Percentiles rank a stretch among this genome's conserved stretches.
Conservation (phyloP, 116 monocot species). For the Papilionanthe hybrid region DNA sequence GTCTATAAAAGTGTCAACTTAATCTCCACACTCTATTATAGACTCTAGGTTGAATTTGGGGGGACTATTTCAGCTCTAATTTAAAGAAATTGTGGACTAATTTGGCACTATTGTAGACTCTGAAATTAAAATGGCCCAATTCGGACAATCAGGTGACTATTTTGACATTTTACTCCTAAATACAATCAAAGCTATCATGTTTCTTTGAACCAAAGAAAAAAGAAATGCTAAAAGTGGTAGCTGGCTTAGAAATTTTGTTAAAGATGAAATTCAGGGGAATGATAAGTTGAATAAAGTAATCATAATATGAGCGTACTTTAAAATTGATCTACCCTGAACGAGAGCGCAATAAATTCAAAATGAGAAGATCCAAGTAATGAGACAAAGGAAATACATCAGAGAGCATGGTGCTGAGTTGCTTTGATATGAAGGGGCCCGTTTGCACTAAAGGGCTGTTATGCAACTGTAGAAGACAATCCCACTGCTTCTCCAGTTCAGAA, state of each 20-base stretch:
- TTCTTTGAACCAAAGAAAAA: too few species aligned
- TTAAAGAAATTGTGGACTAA: too few species aligned
- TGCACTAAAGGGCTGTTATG: conserved; percentile 39
- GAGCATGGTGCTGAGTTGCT: conserved; percentile 62
- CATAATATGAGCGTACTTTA: not conserved
- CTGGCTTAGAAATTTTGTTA: not conserved
- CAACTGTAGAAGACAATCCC: conserved; percentile 70
- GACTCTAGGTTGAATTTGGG: too few species aligned
- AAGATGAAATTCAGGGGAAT: not conserved
- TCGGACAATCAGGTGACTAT: too few species aligned
- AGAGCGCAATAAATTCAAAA: not conserved
- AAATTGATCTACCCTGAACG: too few species aligned
- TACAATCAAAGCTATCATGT: too few species aligned
- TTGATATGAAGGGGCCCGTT: conserved; percentile 53
- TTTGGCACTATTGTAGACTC: too few species aligned
- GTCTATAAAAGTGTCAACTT: too few species aligned
- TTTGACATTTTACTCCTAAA: too few species aligned
- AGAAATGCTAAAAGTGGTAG: not conserved
- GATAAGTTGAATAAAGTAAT: not conserved
- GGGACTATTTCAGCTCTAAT: too few species aligned
- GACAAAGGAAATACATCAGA: conserved; percentile 57
- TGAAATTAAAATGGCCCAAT: too few species aligned
- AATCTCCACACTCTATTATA: too few species aligned
- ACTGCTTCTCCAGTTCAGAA: conserved; percentile 64
- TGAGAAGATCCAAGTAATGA: not conserved